Evolutionary conservation across 257 asterid genomes (phyloP).

Genomic region (Lithospermum erythrorhizon): DNA sequence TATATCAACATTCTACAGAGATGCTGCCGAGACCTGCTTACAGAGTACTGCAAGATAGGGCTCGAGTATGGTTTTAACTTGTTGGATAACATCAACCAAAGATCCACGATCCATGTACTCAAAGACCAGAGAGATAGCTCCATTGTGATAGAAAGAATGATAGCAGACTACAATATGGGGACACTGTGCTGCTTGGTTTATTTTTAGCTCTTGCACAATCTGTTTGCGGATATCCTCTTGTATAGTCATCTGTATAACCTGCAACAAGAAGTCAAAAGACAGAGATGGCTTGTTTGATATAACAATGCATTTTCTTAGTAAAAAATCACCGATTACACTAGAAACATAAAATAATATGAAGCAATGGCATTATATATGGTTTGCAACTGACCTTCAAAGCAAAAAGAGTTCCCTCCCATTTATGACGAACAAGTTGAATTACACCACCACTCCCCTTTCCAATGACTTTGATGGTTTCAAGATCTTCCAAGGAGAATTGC

Average conservation of each 20-base stretch:
- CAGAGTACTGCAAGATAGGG: constrained; percentile 92
- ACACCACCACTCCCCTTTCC: constrained; percentile 99
- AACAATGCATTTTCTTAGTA: no score
- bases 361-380: constrained; percentile 1
- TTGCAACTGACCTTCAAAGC: constrained; percentile 73
- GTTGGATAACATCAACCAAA: constrained; percentile 36
- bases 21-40: constrained; percentile 59
- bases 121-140: constrained; percentile 84
- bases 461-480: constrained; percentile 89
- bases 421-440: constrained; percentile 95
- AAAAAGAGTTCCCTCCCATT: constrained; percentile 87
- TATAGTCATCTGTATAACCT: constrained; percentile 95
- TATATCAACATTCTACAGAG: constrained; percentile 4
- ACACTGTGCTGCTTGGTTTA: constrained; percentile 87
- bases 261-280: constrained; percentile 11
- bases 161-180: constrained; percentile 85
- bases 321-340: no score
- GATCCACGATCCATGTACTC: constrained; percentile 99
- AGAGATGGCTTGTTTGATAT: no score
- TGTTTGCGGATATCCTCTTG: constrained; percentile 96
- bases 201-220: constrained; percentile 96
- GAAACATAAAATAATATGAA: constrained; percentile 8
- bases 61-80: constrained; percentile 85
- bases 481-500: constrained; percentile 86
- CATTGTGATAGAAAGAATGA: constrained; percentile 97